Evolutionary conservation across 2,329 filamentous ascomycete species (phyloP).

Genomic region (Talaromyces sp.): DNA sequence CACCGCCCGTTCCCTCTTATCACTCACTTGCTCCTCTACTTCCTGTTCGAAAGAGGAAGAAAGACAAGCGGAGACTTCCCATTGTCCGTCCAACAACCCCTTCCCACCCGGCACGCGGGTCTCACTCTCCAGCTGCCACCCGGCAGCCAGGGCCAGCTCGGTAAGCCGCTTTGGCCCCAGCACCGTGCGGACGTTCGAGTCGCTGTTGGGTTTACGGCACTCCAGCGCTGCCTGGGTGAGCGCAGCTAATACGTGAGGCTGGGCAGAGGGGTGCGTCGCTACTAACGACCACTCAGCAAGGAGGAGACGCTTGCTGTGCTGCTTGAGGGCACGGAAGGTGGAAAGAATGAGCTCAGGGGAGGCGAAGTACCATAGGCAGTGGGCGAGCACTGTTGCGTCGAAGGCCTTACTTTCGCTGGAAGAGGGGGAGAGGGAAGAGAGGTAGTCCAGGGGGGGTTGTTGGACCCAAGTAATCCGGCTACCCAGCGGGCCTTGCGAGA

Average conservation of each 20-base stretch:
- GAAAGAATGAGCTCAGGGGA: conserved; percentile 31
- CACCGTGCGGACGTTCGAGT: conserved; percentile 46
- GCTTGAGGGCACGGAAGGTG: conserved; percentile 36
- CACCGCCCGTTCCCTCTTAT: conserved; percentile 16
- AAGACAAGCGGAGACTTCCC: conserved; percentile 38
- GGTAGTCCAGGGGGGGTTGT: neutral
- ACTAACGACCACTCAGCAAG: conserved; percentile 47
- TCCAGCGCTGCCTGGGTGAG: conserved; percentile 40
- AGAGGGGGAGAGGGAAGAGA: neutral
- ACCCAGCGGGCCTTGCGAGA: neutral
- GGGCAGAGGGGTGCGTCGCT: conserved; percentile 40
- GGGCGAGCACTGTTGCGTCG: conserved; percentile 26
- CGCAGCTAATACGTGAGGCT: conserved; percentile 48
- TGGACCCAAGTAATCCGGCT: conserved; percentile 3
- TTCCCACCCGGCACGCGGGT: conserved; percentile 31
- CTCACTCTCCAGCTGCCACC: conserved; percentile 22
- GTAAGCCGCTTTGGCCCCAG: conserved; percentile 42
- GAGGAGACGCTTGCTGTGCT: conserved; percentile 28
- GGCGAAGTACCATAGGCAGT: conserved; percentile 53
- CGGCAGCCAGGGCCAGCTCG: conserved; percentile 8
- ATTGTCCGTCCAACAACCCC: conserved; percentile 44
- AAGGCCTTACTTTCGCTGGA: conserved; percentile 43
- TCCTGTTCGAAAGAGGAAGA: conserved; percentile 16
- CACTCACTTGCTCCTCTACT: conserved; percentile 13
- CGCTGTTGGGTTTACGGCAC: conserved; percentile 33